Percentiles rank a stretch among this genome's conserved stretches.
These are phyloP conservation scores for Leccinellum albellum DNA, from an alignment of 768 basidiomycete genomes.

Conservation along the genomic window DNA sequence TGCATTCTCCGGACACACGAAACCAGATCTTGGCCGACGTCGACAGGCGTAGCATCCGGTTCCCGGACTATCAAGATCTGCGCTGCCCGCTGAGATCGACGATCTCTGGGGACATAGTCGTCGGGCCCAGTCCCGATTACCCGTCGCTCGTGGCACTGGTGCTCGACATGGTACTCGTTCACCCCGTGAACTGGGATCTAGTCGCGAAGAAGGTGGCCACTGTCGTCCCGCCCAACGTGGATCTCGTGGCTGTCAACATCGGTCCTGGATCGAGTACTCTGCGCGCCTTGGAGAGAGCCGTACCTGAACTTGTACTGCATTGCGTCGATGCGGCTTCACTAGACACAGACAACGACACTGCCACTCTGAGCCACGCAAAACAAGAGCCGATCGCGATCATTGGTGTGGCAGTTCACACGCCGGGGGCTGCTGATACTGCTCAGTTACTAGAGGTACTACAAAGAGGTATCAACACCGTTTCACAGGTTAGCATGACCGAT, in stretches of 20 bases:
- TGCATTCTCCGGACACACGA: conserved; percentile 29
- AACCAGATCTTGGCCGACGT: conserved; percentile 44
- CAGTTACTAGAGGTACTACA: conserved; percentile 60
- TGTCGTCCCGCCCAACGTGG: conserved; percentile 8
- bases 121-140: conserved; percentile 11
- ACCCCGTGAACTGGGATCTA: conserved; percentile 52
- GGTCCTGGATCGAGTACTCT: conserved; percentile 45
- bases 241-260: conserved; percentile 43
- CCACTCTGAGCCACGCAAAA: conserved; percentile 11
- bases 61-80: conserved; percentile 49
- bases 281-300: conserved; percentile 36
- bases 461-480: conserved; percentile 51
- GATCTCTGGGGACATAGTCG: conserved; percentile 37
- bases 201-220: conserved; percentile 33
- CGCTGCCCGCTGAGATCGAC: conserved; percentile 47
- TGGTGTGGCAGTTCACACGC: conserved; percentile 61
- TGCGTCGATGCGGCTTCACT: conserved; percentile 12
- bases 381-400: conserved; percentile 63
- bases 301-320: conserved; percentile 21
- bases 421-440: conserved; percentile 44
- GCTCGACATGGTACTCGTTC: conserved; percentile 38
- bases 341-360: conserved; percentile 1
- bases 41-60: conserved; percentile 40
- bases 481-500: conserved; percentile 41
- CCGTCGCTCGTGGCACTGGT: conserved; percentile 39